Conservation (phyloP, 805 yeast genomes). For the Candida endomychidarum region DNA sequence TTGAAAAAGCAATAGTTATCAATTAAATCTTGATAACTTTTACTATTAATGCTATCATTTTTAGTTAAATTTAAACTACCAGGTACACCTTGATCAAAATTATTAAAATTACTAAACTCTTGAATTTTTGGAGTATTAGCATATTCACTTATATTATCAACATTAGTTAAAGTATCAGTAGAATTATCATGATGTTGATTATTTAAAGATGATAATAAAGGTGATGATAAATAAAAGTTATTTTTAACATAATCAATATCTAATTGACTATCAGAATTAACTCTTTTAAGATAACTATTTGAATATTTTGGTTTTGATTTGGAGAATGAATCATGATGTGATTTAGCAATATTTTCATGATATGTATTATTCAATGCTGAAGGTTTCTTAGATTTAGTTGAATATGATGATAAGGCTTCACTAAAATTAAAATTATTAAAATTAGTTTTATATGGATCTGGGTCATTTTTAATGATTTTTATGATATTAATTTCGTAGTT, state of each 20-base stretch:
- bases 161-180: constrained; percentile 5
- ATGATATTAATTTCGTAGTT: constrained; percentile 59
- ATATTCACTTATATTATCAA: constrained; percentile 2
- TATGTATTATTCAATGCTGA: background rate
- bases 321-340: constrained; percentile 5
- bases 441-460: constrained; percentile 6
- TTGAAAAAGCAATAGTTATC: constrained; percentile 61
- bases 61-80: constrained; percentile 9
- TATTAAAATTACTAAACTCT: background rate
- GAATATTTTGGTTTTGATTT: constrained; percentile 37
- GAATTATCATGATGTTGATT: constrained; percentile 7
- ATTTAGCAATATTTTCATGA: background rate
- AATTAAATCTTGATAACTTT: constrained; percentile 55
- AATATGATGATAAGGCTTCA: constrained; percentile 1
- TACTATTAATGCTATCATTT: constrained; percentile 27
- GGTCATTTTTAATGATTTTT: constrained; percentile 16
- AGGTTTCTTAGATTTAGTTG: background rate
- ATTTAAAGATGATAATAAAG: constrained; percentile 28
- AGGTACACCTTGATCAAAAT: constrained; percentile 8
- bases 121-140: background rate
- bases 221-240: constrained; percentile 37
- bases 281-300: constrained; percentile 34
- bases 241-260: constrained; percentile 33
- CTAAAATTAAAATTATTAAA: constrained; percentile 3
- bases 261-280: constrained; percentile 25